phyloP scores from a whole-genome alignment of 768 basidiomycete genomes.

The Boletus subparvulus region DNA sequence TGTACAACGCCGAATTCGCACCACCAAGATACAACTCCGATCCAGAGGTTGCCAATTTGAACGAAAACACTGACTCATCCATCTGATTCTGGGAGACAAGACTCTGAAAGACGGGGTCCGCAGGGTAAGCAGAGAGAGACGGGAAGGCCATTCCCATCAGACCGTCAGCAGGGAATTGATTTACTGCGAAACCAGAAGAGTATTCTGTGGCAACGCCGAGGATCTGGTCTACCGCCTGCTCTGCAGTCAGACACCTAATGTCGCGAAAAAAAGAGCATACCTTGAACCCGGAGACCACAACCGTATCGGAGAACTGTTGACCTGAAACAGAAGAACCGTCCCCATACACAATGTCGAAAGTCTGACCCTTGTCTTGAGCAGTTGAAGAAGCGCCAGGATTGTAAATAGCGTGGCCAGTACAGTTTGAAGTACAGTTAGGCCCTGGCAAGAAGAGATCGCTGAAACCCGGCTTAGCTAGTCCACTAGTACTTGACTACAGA shows the following conservation, averaged over 20 bases:
- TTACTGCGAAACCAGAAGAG: background rate
- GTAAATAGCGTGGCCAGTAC: conserved; percentile 33
- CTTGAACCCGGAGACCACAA: conserved; percentile 8
- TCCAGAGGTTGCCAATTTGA: conserved; percentile 43
- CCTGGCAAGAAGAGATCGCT: conserved; percentile 33
- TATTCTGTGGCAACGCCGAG: conserved; percentile 16
- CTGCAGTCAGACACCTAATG: background rate
- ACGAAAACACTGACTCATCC: conserved; percentile 40
- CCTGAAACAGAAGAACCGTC: conserved; percentile 4
- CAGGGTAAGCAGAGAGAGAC: conserved; percentile 35
- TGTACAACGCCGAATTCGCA: conserved; percentile 42
- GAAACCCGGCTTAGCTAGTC: background rate
- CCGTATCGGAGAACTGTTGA: conserved; percentile 8
- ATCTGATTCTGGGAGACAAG: conserved; percentile 38
- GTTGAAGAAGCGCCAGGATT: conserved; percentile 21
- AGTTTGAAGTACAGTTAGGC: conserved; percentile 21
- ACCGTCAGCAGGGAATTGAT: conserved; percentile 23
- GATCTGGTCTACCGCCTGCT: conserved; percentile 13
- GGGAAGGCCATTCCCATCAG: conserved; percentile 44
- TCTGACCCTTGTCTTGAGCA: background rate
- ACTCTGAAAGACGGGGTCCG: conserved; percentile 40
- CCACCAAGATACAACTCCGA: conserved; percentile 56
- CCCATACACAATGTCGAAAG: background rate
- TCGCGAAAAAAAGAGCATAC: conserved; percentile 1
- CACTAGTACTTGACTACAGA: background rate